These are phyloP conservation scores for Morella rubra DNA, from an alignment of 306 rosid genomes.

Conservation along the genomic window DNA sequence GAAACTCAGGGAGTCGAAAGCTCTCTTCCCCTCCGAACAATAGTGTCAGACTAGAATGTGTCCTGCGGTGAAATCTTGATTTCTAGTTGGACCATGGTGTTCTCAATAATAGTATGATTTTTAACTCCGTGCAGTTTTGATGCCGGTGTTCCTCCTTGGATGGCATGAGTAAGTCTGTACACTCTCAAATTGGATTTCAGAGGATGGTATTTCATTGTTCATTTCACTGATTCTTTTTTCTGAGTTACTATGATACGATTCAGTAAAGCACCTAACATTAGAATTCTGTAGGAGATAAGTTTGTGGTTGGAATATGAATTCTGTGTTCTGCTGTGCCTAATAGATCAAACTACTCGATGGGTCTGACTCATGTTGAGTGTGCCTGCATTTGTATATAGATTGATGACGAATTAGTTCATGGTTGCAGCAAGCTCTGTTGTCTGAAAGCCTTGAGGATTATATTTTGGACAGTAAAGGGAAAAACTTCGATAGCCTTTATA, in stretches of 20 bases:
- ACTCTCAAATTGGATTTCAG: neutral
- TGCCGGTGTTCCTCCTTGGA: neutral
- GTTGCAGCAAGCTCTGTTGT: neutral
- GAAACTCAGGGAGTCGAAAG: conserved; percentile 73
- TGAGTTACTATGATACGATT: neutral
- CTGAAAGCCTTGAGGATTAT: no score
- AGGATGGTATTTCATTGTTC: neutral
- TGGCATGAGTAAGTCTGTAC: neutral
- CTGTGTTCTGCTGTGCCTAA: neutral
- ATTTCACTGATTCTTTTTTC: neutral
- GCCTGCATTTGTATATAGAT: neutral
- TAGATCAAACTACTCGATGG: neutral
- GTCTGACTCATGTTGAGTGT: no score
- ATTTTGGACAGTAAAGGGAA: no score
- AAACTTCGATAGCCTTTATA: no score
- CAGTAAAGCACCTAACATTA: neutral
- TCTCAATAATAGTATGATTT: neutral
- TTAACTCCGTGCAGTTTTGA: neutral
- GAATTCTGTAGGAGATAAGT: neutral
- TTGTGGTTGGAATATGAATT: neutral
- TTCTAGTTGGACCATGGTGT: neutral
- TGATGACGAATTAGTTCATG: neutral
- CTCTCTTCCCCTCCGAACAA: conserved; percentile 65
- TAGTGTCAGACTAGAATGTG: conserved; percentile 44
- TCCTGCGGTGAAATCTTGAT: neutral